Conservation (phyloP, 2,329 filamentous ascomycete species). For the Elsinoe fawcettii region DNA sequence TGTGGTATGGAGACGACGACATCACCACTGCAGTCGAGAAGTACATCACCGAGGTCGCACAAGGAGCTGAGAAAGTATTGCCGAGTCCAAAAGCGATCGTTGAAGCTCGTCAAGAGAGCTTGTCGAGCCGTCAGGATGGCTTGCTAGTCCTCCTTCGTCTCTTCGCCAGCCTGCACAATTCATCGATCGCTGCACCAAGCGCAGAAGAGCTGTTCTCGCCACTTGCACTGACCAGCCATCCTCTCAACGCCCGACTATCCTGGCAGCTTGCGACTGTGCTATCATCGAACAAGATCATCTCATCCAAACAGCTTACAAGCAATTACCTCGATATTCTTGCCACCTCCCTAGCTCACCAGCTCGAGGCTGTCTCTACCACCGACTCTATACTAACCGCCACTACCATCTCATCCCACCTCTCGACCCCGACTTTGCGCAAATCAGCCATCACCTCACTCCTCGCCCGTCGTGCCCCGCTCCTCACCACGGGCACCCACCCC, state of each 20-base stretch:
- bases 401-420: constrained; percentile 29
- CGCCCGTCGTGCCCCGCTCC: constrained; percentile 57
- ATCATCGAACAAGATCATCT: constrained; percentile 26
- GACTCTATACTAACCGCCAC: constrained; percentile 21
- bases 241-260: constrained; percentile 65
- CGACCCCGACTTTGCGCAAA: constrained; percentile 21
- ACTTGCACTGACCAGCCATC: constrained; percentile 66
- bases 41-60: constrained; percentile 65
- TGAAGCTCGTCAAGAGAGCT: constrained; percentile 52
- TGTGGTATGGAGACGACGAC: constrained; percentile 80
- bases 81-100: constrained; percentile 56
- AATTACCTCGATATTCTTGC: constrained; percentile 59
- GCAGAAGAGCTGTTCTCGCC: constrained; percentile 67
- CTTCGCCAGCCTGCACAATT: constrained; percentile 54
- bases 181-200: constrained; percentile 31
- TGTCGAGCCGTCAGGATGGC: constrained; percentile 61
- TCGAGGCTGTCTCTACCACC: constrained; percentile 25
- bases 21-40: constrained; percentile 64
- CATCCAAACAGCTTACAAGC: constrained; percentile 20
- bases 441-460: constrained; percentile 42
- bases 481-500: constrained; percentile 60
- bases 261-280: constrained; percentile 72
- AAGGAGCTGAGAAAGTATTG: constrained; percentile 59
- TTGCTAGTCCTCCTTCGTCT: constrained; percentile 82
- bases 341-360: constrained; percentile 34